phyloP scores from a whole-genome alignment of 2,329 filamentous ascomycete species.

The Nemania sp. region DNA sequence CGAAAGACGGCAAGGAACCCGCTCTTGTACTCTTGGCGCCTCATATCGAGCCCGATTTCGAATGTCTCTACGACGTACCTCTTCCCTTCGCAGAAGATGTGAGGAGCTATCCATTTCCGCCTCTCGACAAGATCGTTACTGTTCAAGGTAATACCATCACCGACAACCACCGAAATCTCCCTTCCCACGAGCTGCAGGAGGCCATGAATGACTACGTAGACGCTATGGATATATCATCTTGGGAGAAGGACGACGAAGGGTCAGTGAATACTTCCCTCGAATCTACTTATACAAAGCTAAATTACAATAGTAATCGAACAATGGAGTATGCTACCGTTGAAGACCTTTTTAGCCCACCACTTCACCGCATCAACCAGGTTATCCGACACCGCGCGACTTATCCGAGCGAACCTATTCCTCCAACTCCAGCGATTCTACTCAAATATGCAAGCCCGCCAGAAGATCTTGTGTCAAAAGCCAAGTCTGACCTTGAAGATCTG shows the following conservation, averaged over 20 bases:
- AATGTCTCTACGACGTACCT: slow-evolving; percentile 87
- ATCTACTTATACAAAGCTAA: slow-evolving; percentile 26
- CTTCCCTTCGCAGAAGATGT: slow-evolving; percentile 93
- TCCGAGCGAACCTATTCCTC: slow-evolving; percentile 64
- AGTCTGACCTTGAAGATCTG: slow-evolving; percentile 63
- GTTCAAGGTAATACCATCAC: slow-evolving; percentile 79
- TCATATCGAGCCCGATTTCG: slow-evolving; percentile 74
- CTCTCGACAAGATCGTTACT: slow-evolving; percentile 83
- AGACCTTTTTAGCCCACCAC: slow-evolving; percentile 78
- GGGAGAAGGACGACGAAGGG: slow-evolving; percentile 75
- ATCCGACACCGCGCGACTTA: slow-evolving; percentile 81
- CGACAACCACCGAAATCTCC: slow-evolving; percentile 82
- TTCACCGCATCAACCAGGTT: slow-evolving; percentile 89
- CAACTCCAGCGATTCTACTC: slow-evolving; percentile 65
- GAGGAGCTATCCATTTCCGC: slow-evolving; percentile 86
- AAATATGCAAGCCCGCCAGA: slow-evolving; percentile 74
- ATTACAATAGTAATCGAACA: slow-evolving; percentile 33
- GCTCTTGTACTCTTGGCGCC: slow-evolving; percentile 78
- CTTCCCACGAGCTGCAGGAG: slow-evolving; percentile 69
- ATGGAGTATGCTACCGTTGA: slow-evolving; percentile 76
- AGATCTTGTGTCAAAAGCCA: slow-evolving; percentile 63
- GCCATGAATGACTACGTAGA: slow-evolving; percentile 94
- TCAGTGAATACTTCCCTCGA: slow-evolving; percentile 42
- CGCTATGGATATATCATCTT: slow-evolving; percentile 80
- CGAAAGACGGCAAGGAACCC: slow-evolving; percentile 81